A percentile compares a stretch with the other conserved stretches of the same genome.
Evolutionary conservation across 2,329 filamentous ascomycete species (phyloP).

Genomic region (Clonostachys rosea): DNA sequence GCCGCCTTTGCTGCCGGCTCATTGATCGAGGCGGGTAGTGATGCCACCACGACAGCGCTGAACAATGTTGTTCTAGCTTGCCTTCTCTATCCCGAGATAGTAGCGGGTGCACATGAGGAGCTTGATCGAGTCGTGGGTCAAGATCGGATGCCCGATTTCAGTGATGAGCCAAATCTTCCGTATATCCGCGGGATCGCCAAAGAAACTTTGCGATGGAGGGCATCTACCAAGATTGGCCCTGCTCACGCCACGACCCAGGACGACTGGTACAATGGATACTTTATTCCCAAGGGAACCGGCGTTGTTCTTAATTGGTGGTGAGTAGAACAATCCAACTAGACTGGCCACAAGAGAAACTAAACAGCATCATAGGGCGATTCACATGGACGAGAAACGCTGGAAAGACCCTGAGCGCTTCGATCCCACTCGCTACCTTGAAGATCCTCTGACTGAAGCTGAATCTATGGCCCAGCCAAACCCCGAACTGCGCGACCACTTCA

Average conservation of each 20-base stretch:
- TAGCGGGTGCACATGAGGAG: conserved; percentile 25
- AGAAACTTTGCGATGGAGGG: conserved; percentile 40
- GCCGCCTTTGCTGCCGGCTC: conserved; percentile 10
- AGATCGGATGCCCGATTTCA: conserved; percentile 30
- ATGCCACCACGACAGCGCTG: conserved; percentile 10
- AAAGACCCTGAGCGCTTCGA: conserved; percentile 34
- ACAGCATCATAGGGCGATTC: conserved; percentile 28
- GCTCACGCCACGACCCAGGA: conserved; percentile 29
- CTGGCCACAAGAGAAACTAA: neutral
- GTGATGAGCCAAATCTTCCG: conserved; percentile 32
- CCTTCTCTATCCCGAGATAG: conserved; percentile 29
- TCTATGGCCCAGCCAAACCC: conserved; percentile 17
- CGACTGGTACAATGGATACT: conserved; percentile 28
- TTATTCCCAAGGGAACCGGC: conserved; percentile 34
- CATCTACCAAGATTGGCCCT: conserved; percentile 25
- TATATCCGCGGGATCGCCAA: conserved; percentile 40
- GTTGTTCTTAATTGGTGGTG: conserved; percentile 35
- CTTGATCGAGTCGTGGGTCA: conserved; percentile 33
- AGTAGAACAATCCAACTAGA: neutral
- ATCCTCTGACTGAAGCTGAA: conserved; percentile 19
- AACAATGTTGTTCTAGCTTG: conserved; percentile 39
- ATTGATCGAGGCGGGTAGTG: conserved; percentile 2
- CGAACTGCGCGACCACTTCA: conserved; percentile 44
- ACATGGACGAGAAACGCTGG: conserved; percentile 36
- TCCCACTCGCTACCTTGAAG: conserved; percentile 24